Conservation (phyloP, 2,329 filamentous ascomycete genomes). For the Elsinoe fawcettii region DNA sequence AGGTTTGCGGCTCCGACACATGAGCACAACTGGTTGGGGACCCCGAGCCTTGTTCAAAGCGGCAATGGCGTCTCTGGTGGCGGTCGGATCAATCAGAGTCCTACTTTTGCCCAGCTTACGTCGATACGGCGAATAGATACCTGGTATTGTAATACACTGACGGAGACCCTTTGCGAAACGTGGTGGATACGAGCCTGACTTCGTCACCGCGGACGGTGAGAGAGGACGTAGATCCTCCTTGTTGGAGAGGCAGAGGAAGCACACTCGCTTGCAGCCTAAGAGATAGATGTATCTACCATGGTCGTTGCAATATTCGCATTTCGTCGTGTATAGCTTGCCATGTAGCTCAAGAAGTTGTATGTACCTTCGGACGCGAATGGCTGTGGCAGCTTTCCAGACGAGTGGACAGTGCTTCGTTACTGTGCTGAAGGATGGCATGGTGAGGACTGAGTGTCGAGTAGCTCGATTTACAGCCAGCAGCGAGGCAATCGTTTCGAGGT, state of each 20-base stretch:
- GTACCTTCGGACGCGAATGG: conserved; percentile 24
- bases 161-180: too few species aligned
- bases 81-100: background rate
- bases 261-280: conserved; percentile 34
- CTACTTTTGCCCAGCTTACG: background rate
- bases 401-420: background rate
- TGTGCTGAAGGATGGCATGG: background rate
- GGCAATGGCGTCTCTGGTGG: background rate
- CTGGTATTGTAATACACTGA: conserved; percentile 19
- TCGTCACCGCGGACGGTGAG: conserved; percentile 18
- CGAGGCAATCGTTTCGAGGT: background rate
- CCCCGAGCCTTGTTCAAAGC: too few species aligned
- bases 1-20: too few species aligned
- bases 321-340: conserved; percentile 26
- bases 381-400: background rate
- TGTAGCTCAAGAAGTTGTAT: conserved; percentile 30
- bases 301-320: conserved; percentile 32
- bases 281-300: conserved; percentile 37
- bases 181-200: too few species aligned
- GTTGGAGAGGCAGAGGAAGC: conserved; percentile 33
- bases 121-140: conserved; percentile 20
- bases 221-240: conserved; percentile 25
- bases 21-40: too few species aligned
- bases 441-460: background rate
- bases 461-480: background rate